These are phyloP conservation scores for Cyberlindnera nakhonratchasimensis DNA, from an alignment of 805 yeast species.

Conservation along the genomic window DNA sequence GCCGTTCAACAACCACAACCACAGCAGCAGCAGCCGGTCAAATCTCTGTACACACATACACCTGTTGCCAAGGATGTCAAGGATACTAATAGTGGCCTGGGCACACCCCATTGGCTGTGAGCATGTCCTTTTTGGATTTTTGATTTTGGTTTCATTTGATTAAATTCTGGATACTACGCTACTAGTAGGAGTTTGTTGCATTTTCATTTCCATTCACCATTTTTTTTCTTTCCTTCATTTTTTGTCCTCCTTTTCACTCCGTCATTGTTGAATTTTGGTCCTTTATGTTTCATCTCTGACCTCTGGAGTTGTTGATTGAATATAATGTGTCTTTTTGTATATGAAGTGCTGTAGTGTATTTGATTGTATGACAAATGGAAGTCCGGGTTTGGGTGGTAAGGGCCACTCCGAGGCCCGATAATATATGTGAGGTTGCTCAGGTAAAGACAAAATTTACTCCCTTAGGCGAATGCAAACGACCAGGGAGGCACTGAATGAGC, in stretches of 20 bases:
- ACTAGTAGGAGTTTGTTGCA: not conserved
- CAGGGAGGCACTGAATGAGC: not conserved
- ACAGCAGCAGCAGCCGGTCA: constrained; percentile 13
- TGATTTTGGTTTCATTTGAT: not conserved
- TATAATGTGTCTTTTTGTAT: too few relatives aligned
- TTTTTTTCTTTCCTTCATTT: not conserved
- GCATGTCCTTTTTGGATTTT: not conserved
- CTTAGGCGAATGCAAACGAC: not conserved
- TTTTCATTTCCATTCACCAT: not conserved
- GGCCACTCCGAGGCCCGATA: too few relatives aligned
- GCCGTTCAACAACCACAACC: not conserved
- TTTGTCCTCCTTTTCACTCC: not conserved
- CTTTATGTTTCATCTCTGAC: not conserved
- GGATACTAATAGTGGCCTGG: constrained; percentile 10
- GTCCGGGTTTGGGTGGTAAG: too few relatives aligned
- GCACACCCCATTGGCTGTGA: constrained; percentile 18
- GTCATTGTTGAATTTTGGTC: too few relatives aligned
- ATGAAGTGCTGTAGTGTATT: too few relatives aligned
- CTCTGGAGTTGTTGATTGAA: not conserved
- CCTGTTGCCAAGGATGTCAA: constrained; percentile 8
- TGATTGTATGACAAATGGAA: too few relatives aligned
- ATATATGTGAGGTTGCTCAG: too few relatives aligned
- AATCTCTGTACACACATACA: constrained; percentile 18
- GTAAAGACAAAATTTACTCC: not conserved
- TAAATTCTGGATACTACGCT: not conserved